phyloP scores from a whole-genome alignment of 768 basidiomycete genomes.

The Asterophora lycoperdoides region DNA sequence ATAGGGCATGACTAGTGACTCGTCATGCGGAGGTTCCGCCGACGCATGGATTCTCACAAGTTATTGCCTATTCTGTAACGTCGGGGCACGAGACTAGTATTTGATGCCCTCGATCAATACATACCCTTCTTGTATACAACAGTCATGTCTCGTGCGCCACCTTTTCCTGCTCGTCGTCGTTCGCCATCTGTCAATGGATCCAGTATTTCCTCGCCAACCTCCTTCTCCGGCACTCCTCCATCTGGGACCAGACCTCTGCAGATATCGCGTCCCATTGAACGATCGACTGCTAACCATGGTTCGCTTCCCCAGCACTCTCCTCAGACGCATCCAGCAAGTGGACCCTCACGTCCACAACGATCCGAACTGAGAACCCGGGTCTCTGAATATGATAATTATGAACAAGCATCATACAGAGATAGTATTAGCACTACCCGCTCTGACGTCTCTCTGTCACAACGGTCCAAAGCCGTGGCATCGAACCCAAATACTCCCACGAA shows the following conservation, averaged over 20 bases:
- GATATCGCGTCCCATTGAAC: constrained; percentile 48
- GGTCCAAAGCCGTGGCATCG: constrained; percentile 7
- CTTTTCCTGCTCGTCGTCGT: constrained; percentile 52
- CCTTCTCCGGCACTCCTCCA: constrained; percentile 31
- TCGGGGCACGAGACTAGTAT: constrained; percentile 5
- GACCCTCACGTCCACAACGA: constrained; percentile 61
- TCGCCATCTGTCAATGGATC: constrained; percentile 40
- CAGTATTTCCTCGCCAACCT: constrained; percentile 33
- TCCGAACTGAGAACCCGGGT: constrained; percentile 59
- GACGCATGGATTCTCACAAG: too few species aligned
- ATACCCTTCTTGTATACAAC: not conserved
- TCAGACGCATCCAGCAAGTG: constrained; percentile 38
- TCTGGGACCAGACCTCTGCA: constrained; percentile 52
- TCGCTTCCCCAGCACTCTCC: constrained; percentile 33
- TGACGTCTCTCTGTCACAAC: constrained; percentile 12
- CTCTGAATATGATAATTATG: constrained; percentile 51
- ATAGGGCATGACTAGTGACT: too few species aligned
- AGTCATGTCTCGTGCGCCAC: constrained; percentile 55
- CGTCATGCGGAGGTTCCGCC: too few species aligned
- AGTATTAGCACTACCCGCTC: constrained; percentile 47
- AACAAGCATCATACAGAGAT: constrained; percentile 45
- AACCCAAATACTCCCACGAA: constrained; percentile 14
- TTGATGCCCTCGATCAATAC: constrained; percentile 5
- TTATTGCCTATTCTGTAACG: too few species aligned
- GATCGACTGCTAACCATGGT: constrained; percentile 47